Evolutionary conservation across 495 filamentous ascomycete species (phyloP), one percentile per base, ranked within the genome.

Genomic region (Articulospora tetracladia): DNA sequence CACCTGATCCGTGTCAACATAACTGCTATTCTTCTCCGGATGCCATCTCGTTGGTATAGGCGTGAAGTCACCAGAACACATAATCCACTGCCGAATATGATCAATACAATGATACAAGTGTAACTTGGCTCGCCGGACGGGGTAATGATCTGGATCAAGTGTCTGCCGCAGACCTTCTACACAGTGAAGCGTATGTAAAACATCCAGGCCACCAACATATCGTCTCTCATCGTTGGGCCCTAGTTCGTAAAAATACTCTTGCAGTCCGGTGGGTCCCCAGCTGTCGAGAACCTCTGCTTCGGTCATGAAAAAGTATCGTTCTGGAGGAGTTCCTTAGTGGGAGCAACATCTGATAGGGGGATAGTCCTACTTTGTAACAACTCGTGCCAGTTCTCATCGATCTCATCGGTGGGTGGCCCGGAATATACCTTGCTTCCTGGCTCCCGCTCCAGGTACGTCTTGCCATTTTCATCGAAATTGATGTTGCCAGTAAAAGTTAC

Each of bases 1-100:
- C 23, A 54, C 28, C 36, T 54, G 51, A 54, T 54, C 51, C 20
- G 51, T 54, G 26, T 54, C 51, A 54, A 54, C 51, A 19, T 54
- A 54, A 28, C 22, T 28, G 13, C 26, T 28, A 54, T 25, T 25
- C 26, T 32, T 54, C 24, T 11, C 51, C 36, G 51, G 51, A 25
- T 54, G 51, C 51, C 51, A 54, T 36, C 25, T 54, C 51, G 51
- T 54, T 54, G 51, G 51, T 54, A 54, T 54, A 54, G 51, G 51
- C 25, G 51, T 54, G 51, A 54, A 54, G 26, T 54, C 51, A 25
- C 51, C 19, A 54, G 51, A 54, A 54, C 51, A 54, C 51, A 54
- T 54, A 20, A 54, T 54, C 51, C 51, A 54, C 51, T 54, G 51
- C 51, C 24, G 20, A 54, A 54, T 30, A 54, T 54, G 51, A 34